Percentiles rank a stretch among this genome's conserved stretches.
phyloP scores from a whole-genome alignment of 31 red algal species.

The Bonnemaisonia californica region DNA sequence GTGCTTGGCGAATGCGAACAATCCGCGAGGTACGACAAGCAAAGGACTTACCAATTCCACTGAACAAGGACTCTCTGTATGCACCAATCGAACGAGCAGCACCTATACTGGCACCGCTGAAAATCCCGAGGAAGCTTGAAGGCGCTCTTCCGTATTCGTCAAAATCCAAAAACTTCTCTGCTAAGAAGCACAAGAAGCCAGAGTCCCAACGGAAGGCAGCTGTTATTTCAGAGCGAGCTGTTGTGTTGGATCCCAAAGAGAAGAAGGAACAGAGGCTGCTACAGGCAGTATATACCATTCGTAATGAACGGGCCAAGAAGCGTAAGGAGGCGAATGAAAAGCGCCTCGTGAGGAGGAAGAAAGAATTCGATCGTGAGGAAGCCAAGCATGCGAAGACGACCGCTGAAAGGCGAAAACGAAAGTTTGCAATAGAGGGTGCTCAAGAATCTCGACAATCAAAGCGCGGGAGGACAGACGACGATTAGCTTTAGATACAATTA shows the following conservation, averaged over 20 bases:
- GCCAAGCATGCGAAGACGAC: constrained; percentile 45
- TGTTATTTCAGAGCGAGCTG: constrained; percentile 65
- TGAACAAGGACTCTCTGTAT: constrained; percentile 93
- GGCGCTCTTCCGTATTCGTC: constrained; percentile 91
- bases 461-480: constrained; percentile 31
- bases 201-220: constrained; percentile 37
- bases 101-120: constrained; percentile 76
- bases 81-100: constrained; percentile 56
- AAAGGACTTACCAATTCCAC: constrained; percentile 71
- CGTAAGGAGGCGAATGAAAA: constrained; percentile 56
- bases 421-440: constrained; percentile 73
- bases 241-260: constrained; percentile 76
- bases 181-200: constrained; percentile 36
- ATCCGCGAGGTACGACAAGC: constrained; percentile 93
- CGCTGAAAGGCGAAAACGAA: constrained; percentile 63
- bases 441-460: constrained; percentile 55
- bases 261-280: constrained; percentile 64
- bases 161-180: constrained; percentile 84
- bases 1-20: constrained; percentile 93
- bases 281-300: constrained; percentile 86
- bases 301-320: constrained; percentile 72
- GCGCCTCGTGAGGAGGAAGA: constrained; percentile 40
- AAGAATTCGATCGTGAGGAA: constrained; percentile 53
- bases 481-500: no score
- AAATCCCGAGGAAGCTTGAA: constrained; percentile 80